phyloP scores from a whole-genome alignment of 2,329 filamentous ascomycete genomes.

The Microdochium trichocladiopsis region DNA sequence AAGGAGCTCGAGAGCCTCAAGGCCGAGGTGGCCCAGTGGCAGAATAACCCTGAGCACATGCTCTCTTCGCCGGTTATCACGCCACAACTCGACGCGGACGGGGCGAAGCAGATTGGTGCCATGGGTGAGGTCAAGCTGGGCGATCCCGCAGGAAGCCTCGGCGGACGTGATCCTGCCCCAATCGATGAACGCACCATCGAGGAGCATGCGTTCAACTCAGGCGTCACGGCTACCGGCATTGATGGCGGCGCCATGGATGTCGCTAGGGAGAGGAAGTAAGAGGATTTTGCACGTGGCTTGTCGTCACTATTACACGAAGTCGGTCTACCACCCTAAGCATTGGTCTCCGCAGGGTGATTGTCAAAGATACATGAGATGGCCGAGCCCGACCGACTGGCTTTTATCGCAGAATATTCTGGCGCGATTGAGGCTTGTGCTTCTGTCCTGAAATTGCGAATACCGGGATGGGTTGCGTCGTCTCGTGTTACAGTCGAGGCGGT shows the following conservation, averaged over 20 bases:
- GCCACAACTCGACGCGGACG: constrained; percentile 19
- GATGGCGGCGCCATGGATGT: constrained; percentile 37
- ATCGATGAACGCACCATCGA: constrained; percentile 37
- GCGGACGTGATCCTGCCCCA: constrained; percentile 23
- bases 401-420: too few relatives aligned
- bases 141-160: constrained; percentile 12
- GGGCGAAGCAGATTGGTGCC: constrained; percentile 6
- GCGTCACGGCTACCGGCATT: constrained; percentile 28
- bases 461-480: too few relatives aligned
- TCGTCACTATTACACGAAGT: too few relatives aligned
- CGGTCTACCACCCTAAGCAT: too few relatives aligned
- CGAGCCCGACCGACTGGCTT: too few relatives aligned
- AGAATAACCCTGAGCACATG: constrained; percentile 48
- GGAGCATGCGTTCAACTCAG: constrained; percentile 3
- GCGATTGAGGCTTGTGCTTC: too few relatives aligned
- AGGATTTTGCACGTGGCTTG: not conserved
- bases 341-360: too few relatives aligned
- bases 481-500: too few relatives aligned
- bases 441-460: too few relatives aligned
- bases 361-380: too few relatives aligned
- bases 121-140: constrained; percentile 10
- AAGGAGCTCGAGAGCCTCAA: constrained; percentile 89
- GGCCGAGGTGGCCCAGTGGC: constrained; percentile 84
- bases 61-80: constrained; percentile 29
- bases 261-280: constrained; percentile 37